These are phyloP conservation scores for Cystofilobasidium capitatum DNA, from an alignment of 768 basidiomycete genomes.

Conservation along the genomic window DNA sequence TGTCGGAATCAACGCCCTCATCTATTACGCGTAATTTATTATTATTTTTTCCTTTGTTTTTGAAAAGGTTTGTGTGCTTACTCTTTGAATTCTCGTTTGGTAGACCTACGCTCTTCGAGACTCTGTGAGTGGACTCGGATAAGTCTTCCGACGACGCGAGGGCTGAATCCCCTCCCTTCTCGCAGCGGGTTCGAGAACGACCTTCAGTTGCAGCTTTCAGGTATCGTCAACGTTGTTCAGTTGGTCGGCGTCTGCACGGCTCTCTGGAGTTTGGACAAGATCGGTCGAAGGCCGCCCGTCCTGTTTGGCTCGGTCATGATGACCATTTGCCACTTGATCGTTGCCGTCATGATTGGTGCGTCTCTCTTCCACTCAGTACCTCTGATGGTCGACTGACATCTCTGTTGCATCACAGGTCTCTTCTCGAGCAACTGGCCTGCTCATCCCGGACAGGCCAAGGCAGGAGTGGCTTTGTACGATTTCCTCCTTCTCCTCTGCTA, in stretches of 20 bases:
- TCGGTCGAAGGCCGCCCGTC: conserved; percentile 26
- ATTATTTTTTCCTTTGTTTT: too few relatives aligned
- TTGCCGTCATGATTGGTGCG: conserved; percentile 12
- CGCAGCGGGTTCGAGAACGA: conserved; percentile 20
- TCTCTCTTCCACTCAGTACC: too few relatives aligned
- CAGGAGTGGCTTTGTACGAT: background rate
- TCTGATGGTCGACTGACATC: too few relatives aligned
- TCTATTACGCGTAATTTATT: conserved; percentile 5
- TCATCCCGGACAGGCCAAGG: background rate
- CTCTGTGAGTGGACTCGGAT: too few relatives aligned
- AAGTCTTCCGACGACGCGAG: too few relatives aligned
- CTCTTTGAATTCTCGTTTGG: too few relatives aligned
- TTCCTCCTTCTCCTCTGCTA: too few relatives aligned
- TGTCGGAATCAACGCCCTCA: conserved; percentile 27
- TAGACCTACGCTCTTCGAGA: too few relatives aligned
- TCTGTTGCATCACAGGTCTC: too few relatives aligned
- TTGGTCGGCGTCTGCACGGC: conserved; percentile 14
- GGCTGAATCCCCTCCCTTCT: conserved; percentile 17
- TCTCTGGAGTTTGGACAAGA: conserved; percentile 19
- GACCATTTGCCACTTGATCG: background rate
- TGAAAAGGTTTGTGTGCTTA: too few relatives aligned
- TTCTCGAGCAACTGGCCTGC: background rate
- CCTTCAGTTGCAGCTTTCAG: background rate
- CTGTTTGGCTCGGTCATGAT: background rate
- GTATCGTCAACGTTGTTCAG: background rate